Evolutionary conservation across 2,329 filamentous ascomycete species (phyloP), one percentile per base, ranked within the genome.

Genomic region (Endoconidiophora polonica): DNA sequence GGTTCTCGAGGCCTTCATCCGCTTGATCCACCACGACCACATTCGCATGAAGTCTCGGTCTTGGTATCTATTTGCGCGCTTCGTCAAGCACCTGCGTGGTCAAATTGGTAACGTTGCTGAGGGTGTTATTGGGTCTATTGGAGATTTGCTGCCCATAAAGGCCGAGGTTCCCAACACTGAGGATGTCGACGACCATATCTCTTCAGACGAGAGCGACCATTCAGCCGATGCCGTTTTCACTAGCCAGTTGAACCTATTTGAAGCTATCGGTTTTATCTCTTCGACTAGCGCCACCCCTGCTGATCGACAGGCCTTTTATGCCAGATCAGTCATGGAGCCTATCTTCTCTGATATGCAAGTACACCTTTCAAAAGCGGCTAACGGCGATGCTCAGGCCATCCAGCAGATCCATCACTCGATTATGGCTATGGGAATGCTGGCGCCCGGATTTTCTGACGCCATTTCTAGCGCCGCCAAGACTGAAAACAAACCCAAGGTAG

Each of bases 401-500:
- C 70, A 94, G 16, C 91, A 98, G 65, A 85, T 95, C 16, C 91
- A 98, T 62, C 91, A 98, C 63, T 83, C 94, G 57, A 86, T 98
- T 57, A 88, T 94, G 83, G 93, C 93, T 14, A 71, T 98, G 26
- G 91, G 91, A 10, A 94, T 87, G 1, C 70, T 98, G 39, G 87
- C 90, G 1, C 83, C 88, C 55, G 91, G 91, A 3, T 96, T 93
- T 63, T 91, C 87, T 0, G 90, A 96, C 60, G 66, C 68, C 46
- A 68, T 69, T 36, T 66, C 67, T 37, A 64, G 66, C 59, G 64
- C 59, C 63, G 61, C 24, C 58, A 52, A 61, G 24, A 56, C 57
- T 53, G 71, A 59, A 55, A 61, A 59, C 29, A 60, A 65, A 20
- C 59, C 60, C 23, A 54, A 49, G 46, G 67, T 57, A 58, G 66